Evolutionary conservation across 257 asterid genomes (phyloP).

Genomic region (Leonotis leonurus): DNA sequence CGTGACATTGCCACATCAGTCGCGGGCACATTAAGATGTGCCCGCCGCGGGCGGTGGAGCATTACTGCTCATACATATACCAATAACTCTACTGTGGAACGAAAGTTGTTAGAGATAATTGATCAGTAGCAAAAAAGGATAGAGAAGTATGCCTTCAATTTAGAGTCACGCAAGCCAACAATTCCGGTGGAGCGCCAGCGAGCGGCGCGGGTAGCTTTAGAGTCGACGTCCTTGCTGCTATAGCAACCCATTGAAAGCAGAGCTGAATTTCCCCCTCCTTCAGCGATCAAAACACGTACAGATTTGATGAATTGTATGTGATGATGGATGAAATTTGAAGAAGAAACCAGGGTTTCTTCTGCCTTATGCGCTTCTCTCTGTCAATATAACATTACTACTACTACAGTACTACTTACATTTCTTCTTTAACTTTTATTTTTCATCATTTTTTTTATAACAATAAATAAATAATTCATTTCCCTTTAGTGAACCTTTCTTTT

Average conservation of each 20-base stretch:
- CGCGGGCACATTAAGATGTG: too few species aligned
- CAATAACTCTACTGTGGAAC: neutral
- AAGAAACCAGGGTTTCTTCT: too few species aligned
- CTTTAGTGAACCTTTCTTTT: too few species aligned
- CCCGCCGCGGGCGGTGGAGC: too few species aligned
- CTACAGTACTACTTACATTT: too few species aligned
- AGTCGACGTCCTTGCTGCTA: constrained; percentile 62
- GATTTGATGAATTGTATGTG: constrained; percentile 8
- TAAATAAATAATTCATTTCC: too few species aligned
- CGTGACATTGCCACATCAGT: too few species aligned
- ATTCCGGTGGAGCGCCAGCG: constrained; percentile 99
- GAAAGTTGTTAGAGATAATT: neutral
- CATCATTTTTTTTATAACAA: too few species aligned
- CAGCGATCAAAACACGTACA: constrained; percentile 22
- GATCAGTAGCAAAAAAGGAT: neutral
- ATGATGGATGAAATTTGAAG: constrained; percentile 13
- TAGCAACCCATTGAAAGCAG: constrained; percentile 70
- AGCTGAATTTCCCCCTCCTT: constrained; percentile 12
- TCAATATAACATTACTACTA: too few species aligned
- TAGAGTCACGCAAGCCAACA: constrained; percentile 87
- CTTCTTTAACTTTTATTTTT: too few species aligned
- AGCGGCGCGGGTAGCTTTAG: constrained; percentile 55
- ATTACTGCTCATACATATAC: too few species aligned
- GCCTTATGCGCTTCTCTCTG: too few species aligned
- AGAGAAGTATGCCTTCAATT: constrained; percentile 51